Percentiles rank a stretch among this genome's conserved stretches.
phyloP scores from a whole-genome alignment of 345 rosid species.

The thale cress (Arabidopsis thaliana) region TAIR10.1 NC_003070.9:29166501-29167000 shows the following conservation, averaged over 20 bases:
- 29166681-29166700: slow-evolving; percentile 83
- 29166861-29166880: slow-evolving; percentile 91
- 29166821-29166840: slow-evolving; percentile 98
- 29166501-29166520: neutral
- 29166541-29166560: slow-evolving; percentile 3
- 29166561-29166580: slow-evolving; percentile 21
- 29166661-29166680: slow-evolving; percentile 97
- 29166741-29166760: slow-evolving; percentile 62
- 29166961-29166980: neutral
- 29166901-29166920: neutral
- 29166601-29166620: slow-evolving; percentile 3
- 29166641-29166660: slow-evolving; percentile 99
- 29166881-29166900: neutral
- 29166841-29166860: slow-evolving; percentile 98
- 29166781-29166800: slow-evolving; percentile 93
- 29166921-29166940: slow-evolving; percentile 10
- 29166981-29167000: neutral
- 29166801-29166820: slow-evolving; percentile 98
- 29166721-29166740: slow-evolving; percentile 77
- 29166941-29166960: neutral
- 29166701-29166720: slow-evolving; percentile 86
- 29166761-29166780: slow-evolving; percentile 83
- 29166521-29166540: neutral
- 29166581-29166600: neutral
- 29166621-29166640: slow-evolving; percentile 56